Evolutionary conservation across 2,329 filamentous ascomycete genomes (phyloP).

Genomic region (Penicillium brasilianum): DNA sequence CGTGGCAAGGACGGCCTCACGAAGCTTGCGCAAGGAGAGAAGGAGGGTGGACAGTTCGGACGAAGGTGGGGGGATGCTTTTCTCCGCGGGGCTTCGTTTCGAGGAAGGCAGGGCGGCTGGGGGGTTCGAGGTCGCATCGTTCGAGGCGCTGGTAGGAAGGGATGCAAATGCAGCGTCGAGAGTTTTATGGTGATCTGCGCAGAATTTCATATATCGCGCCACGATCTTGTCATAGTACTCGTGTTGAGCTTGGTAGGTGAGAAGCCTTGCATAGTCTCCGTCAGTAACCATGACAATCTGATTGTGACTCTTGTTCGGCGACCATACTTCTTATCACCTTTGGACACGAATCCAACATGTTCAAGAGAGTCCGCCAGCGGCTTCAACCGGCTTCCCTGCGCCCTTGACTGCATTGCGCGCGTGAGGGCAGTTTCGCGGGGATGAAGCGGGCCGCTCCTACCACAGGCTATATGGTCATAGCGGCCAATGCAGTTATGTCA

Average conservation of each 20-base stretch:
- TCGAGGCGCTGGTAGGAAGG: conserved; percentile 52
- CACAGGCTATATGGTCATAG: not conserved
- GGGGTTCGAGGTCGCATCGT: conserved; percentile 47
- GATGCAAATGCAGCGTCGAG: conserved; percentile 77
- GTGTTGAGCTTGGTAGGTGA: conserved; percentile 79
- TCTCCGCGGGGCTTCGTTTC: conserved; percentile 27
- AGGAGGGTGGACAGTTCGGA: conserved; percentile 76
- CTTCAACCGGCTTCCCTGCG: conserved; percentile 61
- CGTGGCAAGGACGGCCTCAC: conserved; percentile 80
- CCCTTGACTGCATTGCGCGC: conserved; percentile 28
- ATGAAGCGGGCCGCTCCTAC: conserved; percentile 4
- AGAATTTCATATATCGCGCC: conserved; percentile 87
- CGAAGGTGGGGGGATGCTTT: conserved; percentile 51
- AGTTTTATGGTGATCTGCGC: conserved; percentile 73
- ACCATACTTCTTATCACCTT: conserved; percentile 80
- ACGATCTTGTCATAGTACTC: conserved; percentile 85
- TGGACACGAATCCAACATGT: conserved; percentile 82
- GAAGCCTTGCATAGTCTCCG: conserved; percentile 59
- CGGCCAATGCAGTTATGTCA: not conserved
- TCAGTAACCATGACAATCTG: conserved; percentile 11
- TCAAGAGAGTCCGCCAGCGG: conserved; percentile 80
- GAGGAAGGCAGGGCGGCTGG: conserved; percentile 37
- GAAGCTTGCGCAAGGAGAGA: conserved; percentile 84
- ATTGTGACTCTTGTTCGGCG: not conserved
- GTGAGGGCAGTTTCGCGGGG: conserved; percentile 12